A percentile compares a stretch with the other conserved stretches of the same genome.
These are phyloP conservation scores for Kuraishia piskuri DNA, from an alignment of 805 yeast genomes.

Conservation along the genomic window DNA sequence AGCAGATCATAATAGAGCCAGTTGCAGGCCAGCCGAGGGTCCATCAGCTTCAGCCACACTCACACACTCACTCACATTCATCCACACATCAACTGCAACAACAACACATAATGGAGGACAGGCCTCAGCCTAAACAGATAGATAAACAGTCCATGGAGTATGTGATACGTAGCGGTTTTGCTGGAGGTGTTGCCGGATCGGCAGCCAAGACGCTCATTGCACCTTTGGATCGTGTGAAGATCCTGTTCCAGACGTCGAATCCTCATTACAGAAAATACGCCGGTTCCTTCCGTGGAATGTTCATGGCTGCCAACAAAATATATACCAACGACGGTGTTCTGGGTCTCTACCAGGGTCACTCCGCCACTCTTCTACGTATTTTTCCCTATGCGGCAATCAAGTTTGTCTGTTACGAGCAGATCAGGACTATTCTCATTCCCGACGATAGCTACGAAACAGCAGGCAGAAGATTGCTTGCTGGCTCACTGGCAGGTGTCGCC, in stretches of 20 bases:
- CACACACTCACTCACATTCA: not conserved
- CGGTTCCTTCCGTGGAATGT: constrained; percentile 72
- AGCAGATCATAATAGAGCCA: not conserved
- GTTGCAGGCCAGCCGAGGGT: not conserved
- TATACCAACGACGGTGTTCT: constrained; percentile 57
- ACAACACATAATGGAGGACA: not conserved
- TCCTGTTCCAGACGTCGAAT: constrained; percentile 88
- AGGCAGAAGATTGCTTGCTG: constrained; percentile 72
- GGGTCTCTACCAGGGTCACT: constrained; percentile 93
- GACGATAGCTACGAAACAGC: constrained; percentile 69
- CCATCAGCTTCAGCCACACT: not conserved
- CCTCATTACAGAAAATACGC: constrained; percentile 78
- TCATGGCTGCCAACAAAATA: constrained; percentile 63
- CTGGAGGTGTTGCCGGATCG: constrained; percentile 94
- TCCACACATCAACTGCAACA: not conserved
- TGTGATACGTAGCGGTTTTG: constrained; percentile 74
- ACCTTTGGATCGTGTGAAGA: constrained; percentile 91
- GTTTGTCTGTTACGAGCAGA: constrained; percentile 93
- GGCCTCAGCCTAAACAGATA: constrained; percentile 16
- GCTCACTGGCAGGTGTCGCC: constrained; percentile 82
- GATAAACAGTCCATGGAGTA: constrained; percentile 73
- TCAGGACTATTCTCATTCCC: constrained; percentile 73
- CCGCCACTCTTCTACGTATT: constrained; percentile 82
- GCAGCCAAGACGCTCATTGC: constrained; percentile 96
- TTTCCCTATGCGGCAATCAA: constrained; percentile 97